Evolutionary conservation across 306 rosid genomes (phyloP).

Genomic region (Leucaena leucocephala): DNA sequence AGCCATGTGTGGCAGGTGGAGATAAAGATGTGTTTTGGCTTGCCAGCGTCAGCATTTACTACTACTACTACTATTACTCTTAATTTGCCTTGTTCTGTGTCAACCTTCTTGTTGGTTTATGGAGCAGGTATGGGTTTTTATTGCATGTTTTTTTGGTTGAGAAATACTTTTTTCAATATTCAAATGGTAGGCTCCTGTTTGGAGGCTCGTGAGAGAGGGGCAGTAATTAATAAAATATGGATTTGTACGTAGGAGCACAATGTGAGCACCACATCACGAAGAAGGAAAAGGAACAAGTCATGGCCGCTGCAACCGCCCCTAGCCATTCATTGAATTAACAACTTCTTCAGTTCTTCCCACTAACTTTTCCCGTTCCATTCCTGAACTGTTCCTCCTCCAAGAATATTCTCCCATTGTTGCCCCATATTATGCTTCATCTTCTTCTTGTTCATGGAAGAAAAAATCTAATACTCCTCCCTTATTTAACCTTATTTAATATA

Average conservation of each 20-base stretch:
- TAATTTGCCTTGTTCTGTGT: not conserved
- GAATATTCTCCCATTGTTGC: conserved; percentile 28
- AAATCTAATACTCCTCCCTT: not conserved
- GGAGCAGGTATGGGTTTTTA: conserved; percentile 4
- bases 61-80: not conserved
- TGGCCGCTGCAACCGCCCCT: conserved; percentile 16
- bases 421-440: not conserved
- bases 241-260: not conserved
- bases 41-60: conserved; percentile 6
- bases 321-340: not conserved
- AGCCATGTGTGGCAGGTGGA: conserved; percentile 17
- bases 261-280: not conserved
- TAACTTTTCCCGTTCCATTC: conserved; percentile 5
- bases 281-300: not conserved
- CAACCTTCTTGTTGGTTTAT: not conserved
- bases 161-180: not conserved
- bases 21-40: conserved; percentile 28
- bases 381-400: conserved; percentile 24
- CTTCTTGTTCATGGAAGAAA: not conserved
- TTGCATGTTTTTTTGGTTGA: not conserved
- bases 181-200: not conserved
- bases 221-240: not conserved
- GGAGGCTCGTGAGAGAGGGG: not conserved
- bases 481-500: too few species aligned
- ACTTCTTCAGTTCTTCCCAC: conserved; percentile 21